These are phyloP conservation scores for Dendrocalamus latiflorus DNA, from an alignment of 202 grass and related monocot genomes.

Conservation along the genomic window DNA sequence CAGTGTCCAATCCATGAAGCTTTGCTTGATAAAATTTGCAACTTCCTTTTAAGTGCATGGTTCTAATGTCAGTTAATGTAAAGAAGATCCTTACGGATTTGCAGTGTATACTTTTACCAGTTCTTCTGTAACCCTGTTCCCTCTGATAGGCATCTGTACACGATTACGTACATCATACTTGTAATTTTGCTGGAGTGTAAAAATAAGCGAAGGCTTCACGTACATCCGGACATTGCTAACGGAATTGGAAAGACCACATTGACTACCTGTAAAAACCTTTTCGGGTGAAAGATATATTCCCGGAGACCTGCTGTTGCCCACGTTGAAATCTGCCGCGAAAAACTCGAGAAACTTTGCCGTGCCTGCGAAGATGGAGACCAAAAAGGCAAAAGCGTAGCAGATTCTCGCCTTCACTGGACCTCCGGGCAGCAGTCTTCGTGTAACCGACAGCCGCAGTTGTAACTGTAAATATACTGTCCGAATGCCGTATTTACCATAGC, in stretches of 20 bases:
- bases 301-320: neutral
- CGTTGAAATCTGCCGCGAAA: neutral
- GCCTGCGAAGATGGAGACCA: neutral
- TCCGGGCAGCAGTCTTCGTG: too few species aligned
- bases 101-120: neutral
- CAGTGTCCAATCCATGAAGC: neutral
- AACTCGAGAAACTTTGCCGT: neutral
- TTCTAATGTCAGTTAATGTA: neutral
- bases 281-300: neutral
- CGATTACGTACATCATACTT: neutral
- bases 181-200: constrained; percentile 3
- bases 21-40: neutral
- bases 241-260: neutral
- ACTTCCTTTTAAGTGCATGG: neutral
- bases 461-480: neutral
- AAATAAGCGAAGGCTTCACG: neutral
- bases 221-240: neutral
- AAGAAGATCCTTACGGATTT: neutral
- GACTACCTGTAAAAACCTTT: neutral
- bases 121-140: neutral
- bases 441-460: neutral
- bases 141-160: neutral
- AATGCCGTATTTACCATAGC: neutral
- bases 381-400: neutral
- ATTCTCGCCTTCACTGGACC: too few species aligned